A percentile compares a stretch with the other conserved stretches of the same genome.
Evolutionary conservation across 2,329 filamentous ascomycete genomes (phyloP).

Genomic region (Venturia carpophila): DNA sequence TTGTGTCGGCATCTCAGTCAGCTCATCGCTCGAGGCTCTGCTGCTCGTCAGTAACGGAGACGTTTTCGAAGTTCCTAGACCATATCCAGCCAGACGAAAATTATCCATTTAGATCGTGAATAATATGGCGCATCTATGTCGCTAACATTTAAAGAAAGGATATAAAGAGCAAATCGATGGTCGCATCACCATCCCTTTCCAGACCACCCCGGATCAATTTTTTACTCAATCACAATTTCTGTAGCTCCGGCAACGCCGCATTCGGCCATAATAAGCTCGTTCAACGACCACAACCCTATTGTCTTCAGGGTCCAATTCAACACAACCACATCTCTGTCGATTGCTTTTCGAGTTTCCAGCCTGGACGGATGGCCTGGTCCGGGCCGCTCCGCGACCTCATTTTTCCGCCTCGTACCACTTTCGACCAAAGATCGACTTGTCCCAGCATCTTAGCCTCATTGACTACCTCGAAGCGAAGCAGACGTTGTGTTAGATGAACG

Average conservation of each 20-base stretch:
- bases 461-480: not conserved
- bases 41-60: too few relatives aligned
- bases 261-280: not conserved
- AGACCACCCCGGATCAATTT: not conserved
- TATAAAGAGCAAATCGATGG: not conserved
- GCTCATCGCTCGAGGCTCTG: too few relatives aligned
- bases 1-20: too few relatives aligned
- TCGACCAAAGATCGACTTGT: not conserved
- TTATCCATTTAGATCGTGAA: too few relatives aligned
- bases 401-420: not conserved
- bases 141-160: too few relatives aligned
- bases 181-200: not conserved
- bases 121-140: too few relatives aligned
- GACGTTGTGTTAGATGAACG: not conserved
- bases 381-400: not conserved
- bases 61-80: too few relatives aligned
- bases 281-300: not conserved
- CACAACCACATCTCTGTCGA: too few relatives aligned
- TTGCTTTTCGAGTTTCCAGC: not conserved
- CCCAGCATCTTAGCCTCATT: not conserved
- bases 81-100: too few relatives aligned
- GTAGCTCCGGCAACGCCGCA: not conserved
- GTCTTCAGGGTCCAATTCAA: not conserved
- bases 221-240: not conserved
- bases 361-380: not conserved